Percentiles rank a stretch among this genome's conserved stretches.
Conservation (phyloP, 495 filamentous ascomycete species). For the Glutinoglossum americanum region DNA sequence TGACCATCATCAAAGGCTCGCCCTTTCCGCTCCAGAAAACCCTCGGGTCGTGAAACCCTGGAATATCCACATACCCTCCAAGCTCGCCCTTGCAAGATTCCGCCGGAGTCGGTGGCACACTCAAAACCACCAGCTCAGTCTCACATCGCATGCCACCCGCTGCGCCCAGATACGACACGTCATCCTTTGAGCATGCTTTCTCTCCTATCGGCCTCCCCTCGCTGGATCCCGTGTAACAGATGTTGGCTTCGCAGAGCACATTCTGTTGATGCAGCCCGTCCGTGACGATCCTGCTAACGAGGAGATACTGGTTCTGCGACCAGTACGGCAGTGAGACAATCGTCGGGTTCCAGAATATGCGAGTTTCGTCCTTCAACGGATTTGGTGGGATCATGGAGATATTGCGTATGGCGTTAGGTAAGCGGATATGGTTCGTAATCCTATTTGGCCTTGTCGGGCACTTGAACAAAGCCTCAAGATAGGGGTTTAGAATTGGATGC, state of each 20-base stretch:
- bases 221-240: slow-evolving; percentile 12
- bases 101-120: slow-evolving; percentile 21
- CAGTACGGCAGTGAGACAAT: slow-evolving; percentile 20
- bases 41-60: slow-evolving; percentile 22
- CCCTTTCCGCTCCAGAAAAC: slow-evolving; percentile 22
- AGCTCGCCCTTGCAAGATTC: slow-evolving; percentile 18
- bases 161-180: slow-evolving; percentile 13
- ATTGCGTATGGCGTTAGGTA: slow-evolving; percentile 16
- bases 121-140: slow-evolving; percentile 13
- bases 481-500: slow-evolving; percentile 6
- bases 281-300: slow-evolving; percentile 18
- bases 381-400: slow-evolving; percentile 15
- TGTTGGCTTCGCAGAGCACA: slow-evolving; percentile 20
- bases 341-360: slow-evolving; percentile 22
- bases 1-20: slow-evolving; percentile 21
- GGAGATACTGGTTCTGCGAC: slow-evolving; percentile 19
- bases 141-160: slow-evolving; percentile 18
- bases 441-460: slow-evolving; percentile 14
- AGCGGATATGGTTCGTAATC: slow-evolving; percentile 16
- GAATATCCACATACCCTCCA: slow-evolving; percentile 16
- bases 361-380: slow-evolving; percentile 6
- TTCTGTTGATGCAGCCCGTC: slow-evolving; percentile 19
- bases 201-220: slow-evolving; percentile 9
- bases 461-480: slow-evolving; percentile 13
- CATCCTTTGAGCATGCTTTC: slow-evolving; percentile 15